Percentiles rank a stretch among this genome's conserved stretches.
Evolutionary conservation across 78 protist species (phyloP).

Genomic region (Dictyostelium citrinum): DNA sequence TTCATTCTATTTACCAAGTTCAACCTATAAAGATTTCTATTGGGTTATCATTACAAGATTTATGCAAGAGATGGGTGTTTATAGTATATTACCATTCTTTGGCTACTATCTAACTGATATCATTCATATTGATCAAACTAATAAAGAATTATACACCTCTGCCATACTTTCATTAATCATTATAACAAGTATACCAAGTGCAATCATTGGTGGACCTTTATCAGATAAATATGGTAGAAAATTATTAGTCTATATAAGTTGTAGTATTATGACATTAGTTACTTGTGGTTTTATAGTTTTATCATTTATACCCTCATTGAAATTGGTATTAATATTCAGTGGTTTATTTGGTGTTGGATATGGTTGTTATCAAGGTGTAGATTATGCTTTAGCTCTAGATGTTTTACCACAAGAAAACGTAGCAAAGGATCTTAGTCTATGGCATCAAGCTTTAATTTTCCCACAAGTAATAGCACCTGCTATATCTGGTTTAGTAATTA

Average conservation of each 20-base stretch:
- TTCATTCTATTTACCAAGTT: slow-evolving; percentile 25
- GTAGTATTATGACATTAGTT: not conserved
- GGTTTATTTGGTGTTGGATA: slow-evolving; percentile 73
- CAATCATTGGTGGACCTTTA: slow-evolving; percentile 25
- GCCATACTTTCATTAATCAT: not conserved
- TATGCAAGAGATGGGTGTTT: slow-evolving; percentile 55
- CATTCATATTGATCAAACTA: not conserved
- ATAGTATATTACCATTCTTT: slow-evolving; percentile 18
- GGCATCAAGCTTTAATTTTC: slow-evolving; percentile 69
- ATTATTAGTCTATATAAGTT: slow-evolving; percentile 20
- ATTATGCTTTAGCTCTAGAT: slow-evolving; percentile 72
- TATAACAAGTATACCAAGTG: not conserved
- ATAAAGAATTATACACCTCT: not conserved
- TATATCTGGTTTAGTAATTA: slow-evolving; percentile 38
- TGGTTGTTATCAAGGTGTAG: slow-evolving; percentile 78
- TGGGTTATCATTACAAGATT: slow-evolving; percentile 43
- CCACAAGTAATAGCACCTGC: slow-evolving; percentile 77
- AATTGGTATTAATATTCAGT: not conserved
- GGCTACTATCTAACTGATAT: slow-evolving; percentile 23
- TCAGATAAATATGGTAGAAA: slow-evolving; percentile 70
- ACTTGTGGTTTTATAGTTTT: slow-evolving; percentile 12
- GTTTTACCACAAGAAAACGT: slow-evolving; percentile 28
- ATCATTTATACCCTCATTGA: not conserved
- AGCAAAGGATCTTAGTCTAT: slow-evolving; percentile 78
- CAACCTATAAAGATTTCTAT: slow-evolving; percentile 6